Base-by-base conservation (phyloP, 106 monocot species). In the Acorus gramineus region DNA sequence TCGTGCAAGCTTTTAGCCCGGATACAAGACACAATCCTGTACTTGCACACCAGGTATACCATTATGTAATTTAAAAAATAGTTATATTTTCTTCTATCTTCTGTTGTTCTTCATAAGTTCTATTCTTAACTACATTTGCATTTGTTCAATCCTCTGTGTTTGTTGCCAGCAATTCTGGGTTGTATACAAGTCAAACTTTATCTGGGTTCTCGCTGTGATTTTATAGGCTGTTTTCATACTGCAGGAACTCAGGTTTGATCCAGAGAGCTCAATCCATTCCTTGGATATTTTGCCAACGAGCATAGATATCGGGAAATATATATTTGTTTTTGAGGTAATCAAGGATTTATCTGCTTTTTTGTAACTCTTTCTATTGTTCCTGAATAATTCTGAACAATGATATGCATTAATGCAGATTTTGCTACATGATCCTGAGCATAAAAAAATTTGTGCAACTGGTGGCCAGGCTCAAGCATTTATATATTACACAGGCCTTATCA, bases 261-360 rank as follows among this genome's bases (percentile, higher is more conserved):
- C 64, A 42, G 75, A 91, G 63, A 98, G 78, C 45, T 76, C 57
- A 5, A 64, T 78, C 45, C 73, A 98, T 71, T 77, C 69, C 68
- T 81, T 91, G 87, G 85, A 98, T 62, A 79, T 91, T 53, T 4
- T 64, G 52, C 71, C 95, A 9, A 53, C 79, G 68, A 82, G 85
- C 66, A 53, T 98, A 50, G 88, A 98, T 80, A 71, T 88, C 70
- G 96, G 96, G 50, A 98, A 92, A 65, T 92, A 92, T 53, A 74
- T 64, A 6, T 56, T 98, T 3, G 73, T 65, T 65, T 98, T 98
- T 78, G 76, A 98, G 91, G 96, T 98, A 73, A 44, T 28, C 55
- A 7, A 2, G 53, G 6, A 51, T 66, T 68, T 3, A n/a, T 54
- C 47, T 28, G 28, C 47, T 57, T 84, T 48, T 45, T 54, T 57